Evolutionary conservation across 768 basidiomycete genomes (phyloP).

Genomic region (Kwoniella bestiolae): DNA sequence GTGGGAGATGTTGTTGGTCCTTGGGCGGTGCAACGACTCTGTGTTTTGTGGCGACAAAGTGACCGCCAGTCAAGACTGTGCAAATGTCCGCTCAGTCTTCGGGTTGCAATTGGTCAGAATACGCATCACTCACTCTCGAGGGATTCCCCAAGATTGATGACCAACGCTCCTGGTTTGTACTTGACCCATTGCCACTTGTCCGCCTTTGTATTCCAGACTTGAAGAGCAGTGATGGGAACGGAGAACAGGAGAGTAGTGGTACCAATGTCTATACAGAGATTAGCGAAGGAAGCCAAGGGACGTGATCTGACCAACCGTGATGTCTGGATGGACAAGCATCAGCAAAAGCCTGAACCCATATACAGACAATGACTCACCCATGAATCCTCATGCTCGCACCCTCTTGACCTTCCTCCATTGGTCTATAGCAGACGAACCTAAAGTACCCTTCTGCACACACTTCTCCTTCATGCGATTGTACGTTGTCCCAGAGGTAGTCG

Average conservation of each 20-base stretch:
- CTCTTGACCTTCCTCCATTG: background rate
- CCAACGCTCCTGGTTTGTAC: conserved; percentile 26
- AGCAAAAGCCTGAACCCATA: no score
- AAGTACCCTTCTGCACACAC: conserved; percentile 11
- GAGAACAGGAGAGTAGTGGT: conserved; percentile 21
- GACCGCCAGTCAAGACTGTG: conserved; percentile 5
- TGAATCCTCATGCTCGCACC: background rate
- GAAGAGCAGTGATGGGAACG: conserved; percentile 29
- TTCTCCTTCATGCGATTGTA: conserved; percentile 18
- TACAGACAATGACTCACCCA: no score
- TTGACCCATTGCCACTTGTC: conserved; percentile 29
- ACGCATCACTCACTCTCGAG: conserved; percentile 10
- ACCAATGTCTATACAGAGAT: conserved; percentile 31
- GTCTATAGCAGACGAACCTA: background rate
- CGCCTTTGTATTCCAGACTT: conserved; percentile 26
- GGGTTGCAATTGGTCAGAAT: no score
- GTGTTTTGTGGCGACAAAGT: conserved; percentile 43
- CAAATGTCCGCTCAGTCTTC: no score
- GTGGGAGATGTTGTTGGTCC: conserved; percentile 26
- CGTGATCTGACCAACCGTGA: no score
- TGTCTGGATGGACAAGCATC: conserved; percentile 8
- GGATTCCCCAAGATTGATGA: conserved; percentile 35
- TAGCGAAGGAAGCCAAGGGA: conserved; percentile 5
- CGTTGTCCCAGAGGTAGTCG: conserved; percentile 47
- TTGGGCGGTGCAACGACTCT: conserved; percentile 31